phyloP scores from a whole-genome alignment of 1,139 yeast genomes.

The Martiniozyma asiatica region DNA sequence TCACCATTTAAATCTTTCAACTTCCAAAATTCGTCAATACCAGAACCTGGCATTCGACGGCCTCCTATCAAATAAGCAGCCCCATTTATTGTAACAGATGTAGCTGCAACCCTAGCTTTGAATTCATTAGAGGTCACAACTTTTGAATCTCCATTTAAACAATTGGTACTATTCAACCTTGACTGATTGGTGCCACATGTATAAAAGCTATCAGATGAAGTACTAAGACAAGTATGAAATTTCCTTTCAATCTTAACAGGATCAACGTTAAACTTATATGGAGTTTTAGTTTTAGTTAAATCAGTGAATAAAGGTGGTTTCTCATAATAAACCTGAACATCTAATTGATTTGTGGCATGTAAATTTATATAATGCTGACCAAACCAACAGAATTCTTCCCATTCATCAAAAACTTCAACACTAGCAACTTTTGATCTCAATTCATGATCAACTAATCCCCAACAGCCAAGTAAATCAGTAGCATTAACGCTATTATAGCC shows the following conservation, averaged over 20 bases:
- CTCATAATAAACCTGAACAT: constrained; percentile 5
- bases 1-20: constrained; percentile 2
- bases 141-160: constrained; percentile 6
- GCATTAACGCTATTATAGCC: constrained; percentile 42
- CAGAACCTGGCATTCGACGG: constrained; percentile 45
- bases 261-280: constrained; percentile 5
- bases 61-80: constrained; percentile 50
- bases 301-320: constrained; percentile 2
- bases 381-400: constrained; percentile 71
- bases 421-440: constrained; percentile 32
- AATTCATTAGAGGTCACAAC: constrained; percentile 7
- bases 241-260: constrained; percentile 7
- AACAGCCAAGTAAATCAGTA: constrained; percentile 44
- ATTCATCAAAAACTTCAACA: constrained; percentile 68
- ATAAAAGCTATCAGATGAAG: constrained; percentile 25
- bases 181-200: constrained; percentile 49
- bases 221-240: constrained; percentile 23
- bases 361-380: constrained; percentile 66
- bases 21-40: constrained; percentile 32
- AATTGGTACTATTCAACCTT: constrained; percentile 23
- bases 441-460: constrained; percentile 34
- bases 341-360: constrained; percentile 41
- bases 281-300: neutral
- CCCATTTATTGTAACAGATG: constrained; percentile 26
- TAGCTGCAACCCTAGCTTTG: constrained; percentile 50